Conservation (phyloP, 2,329 filamentous ascomycete species). For the Aaosphaeria pasadenensis region DNA sequence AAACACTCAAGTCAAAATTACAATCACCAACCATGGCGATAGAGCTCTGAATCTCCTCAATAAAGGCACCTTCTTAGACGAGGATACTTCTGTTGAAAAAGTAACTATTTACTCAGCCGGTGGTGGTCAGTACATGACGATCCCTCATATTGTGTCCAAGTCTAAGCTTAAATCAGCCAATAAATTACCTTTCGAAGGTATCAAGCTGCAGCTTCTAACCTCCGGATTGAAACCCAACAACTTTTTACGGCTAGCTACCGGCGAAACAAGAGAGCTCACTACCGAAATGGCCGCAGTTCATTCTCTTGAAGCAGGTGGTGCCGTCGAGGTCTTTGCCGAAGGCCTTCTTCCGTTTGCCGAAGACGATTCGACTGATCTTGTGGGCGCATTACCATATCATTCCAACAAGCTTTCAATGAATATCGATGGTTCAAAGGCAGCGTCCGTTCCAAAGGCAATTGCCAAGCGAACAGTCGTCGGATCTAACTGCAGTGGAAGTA, state of each 20-base stretch:
- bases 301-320: conserved; percentile 51
- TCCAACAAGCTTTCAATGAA: conserved; percentile 59
- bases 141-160: background rate
- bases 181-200: conserved; percentile 51
- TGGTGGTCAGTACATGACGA: conserved; percentile 31
- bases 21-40: conserved; percentile 53
- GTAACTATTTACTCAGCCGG: conserved; percentile 49
- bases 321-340: conserved; percentile 54
- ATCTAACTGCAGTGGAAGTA: conserved; percentile 53
- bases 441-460: conserved; percentile 45
- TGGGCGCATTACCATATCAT: conserved; percentile 55
- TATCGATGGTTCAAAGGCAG: conserved; percentile 57
- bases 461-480: conserved; percentile 53
- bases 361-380: conserved; percentile 53
- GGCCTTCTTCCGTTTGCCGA: conserved; percentile 42
- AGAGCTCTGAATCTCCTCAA: conserved; percentile 52
- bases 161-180: conserved; percentile 23
- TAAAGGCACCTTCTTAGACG: conserved; percentile 54
- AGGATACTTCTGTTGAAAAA: conserved; percentile 51
- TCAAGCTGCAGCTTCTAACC: conserved; percentile 51
- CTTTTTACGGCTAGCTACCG: conserved; percentile 49
- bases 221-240: conserved; percentile 45
- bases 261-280: conserved; percentile 50
- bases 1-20: conserved; percentile 54
- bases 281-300: conserved; percentile 58